Conservation (phyloP, 768 basidiomycete species). For the Tylopilus sp. region DNA sequence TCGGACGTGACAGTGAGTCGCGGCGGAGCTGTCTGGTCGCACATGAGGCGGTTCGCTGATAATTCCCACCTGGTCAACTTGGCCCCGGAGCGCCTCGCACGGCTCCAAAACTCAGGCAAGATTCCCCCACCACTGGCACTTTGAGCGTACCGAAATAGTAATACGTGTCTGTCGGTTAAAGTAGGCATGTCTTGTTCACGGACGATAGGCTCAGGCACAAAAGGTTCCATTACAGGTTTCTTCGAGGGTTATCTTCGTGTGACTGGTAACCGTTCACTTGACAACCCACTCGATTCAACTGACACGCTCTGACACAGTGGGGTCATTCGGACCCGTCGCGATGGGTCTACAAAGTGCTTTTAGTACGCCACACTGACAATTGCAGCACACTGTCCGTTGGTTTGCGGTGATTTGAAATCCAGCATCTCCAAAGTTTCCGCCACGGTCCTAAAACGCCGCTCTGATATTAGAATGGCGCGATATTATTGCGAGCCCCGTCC, state of each 20-base stretch:
- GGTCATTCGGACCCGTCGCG: not conserved
- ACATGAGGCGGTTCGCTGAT: not conserved
- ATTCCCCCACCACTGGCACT: not conserved
- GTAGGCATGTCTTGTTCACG: not conserved
- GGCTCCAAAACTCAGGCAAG: not conserved
- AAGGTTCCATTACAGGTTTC: not conserved
- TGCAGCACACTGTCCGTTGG: too few species aligned
- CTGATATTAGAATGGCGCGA: not conserved
- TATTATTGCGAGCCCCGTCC: not conserved
- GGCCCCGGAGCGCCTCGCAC: constrained; percentile 2
- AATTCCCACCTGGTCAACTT: constrained; percentile 3
- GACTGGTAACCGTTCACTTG: not conserved
- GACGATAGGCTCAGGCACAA: not conserved
- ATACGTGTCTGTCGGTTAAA: not conserved
- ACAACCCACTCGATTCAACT: not conserved
- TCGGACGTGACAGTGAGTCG: too few species aligned
- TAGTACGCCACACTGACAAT: not conserved
- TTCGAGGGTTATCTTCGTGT: not conserved
- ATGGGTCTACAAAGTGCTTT: not conserved
- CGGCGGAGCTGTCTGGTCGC: not conserved
- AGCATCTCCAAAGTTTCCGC: not conserved
- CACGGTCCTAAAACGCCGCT: constrained; percentile 3
- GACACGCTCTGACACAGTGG: too few species aligned
- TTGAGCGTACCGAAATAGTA: not conserved
- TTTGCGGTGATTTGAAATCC: not conserved